These are phyloP conservation scores for Serpula lacrymans DNA, from an alignment of 768 basidiomycete species.

Conservation along the genomic window DNA sequence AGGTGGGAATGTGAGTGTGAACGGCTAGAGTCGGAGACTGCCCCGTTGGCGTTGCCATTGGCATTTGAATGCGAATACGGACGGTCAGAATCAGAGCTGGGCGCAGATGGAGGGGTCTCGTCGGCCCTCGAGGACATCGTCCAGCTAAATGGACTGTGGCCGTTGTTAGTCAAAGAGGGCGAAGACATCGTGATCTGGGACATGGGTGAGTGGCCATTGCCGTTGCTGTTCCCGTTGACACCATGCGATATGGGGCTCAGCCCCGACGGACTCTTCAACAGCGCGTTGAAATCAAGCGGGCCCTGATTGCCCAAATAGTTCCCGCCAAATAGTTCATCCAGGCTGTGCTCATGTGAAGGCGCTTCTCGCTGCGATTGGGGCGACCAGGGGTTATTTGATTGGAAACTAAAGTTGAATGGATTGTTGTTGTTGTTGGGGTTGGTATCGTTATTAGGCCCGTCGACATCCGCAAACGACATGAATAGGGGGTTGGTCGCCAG, in stretches of 20 bases:
- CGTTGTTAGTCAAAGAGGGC: constrained; percentile 19
- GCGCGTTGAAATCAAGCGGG: constrained; percentile 29
- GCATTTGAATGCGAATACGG: constrained; percentile 55
- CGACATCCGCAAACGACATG: constrained; percentile 71
- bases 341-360: constrained; percentile 21
- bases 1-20: too few relatives aligned
- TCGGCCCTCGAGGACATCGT: constrained; percentile 18
- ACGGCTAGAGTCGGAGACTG: constrained; percentile 1
- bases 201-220: constrained; percentile 13
- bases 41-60: constrained; percentile 27
- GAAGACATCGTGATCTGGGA: constrained; percentile 17
- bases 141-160: constrained; percentile 26
- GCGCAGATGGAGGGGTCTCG: constrained; percentile 35
- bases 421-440: constrained; percentile 22
- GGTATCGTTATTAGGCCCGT: constrained; percentile 34
- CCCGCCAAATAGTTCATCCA: constrained; percentile 48
- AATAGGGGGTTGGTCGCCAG: constrained; percentile 82
- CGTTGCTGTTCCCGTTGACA: constrained; percentile 21
- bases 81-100: constrained; percentile 27
- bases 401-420: constrained; percentile 43
- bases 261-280: constrained; percentile 27
- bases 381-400: constrained; percentile 19
- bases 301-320: constrained; percentile 30
- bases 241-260: constrained; percentile 60
- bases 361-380: constrained; percentile 17